Conservation (phyloP, 768 basidiomycete species). For the Termitomyces sp. region DNA sequence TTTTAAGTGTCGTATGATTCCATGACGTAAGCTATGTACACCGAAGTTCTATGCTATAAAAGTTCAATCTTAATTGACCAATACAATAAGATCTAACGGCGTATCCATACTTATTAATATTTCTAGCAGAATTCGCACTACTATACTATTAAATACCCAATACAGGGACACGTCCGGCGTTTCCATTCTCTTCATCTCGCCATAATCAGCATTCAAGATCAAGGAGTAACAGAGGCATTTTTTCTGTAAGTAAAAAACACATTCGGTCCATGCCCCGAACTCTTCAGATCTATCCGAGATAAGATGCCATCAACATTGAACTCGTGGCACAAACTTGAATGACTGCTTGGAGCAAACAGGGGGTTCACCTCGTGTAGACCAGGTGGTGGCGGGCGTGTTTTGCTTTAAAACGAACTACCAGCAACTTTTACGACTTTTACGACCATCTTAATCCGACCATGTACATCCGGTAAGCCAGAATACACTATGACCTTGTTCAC, state of each 20-base stretch:
- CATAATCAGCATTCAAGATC: neutral
- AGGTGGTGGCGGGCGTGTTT: conserved; percentile 14
- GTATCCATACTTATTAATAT: too few relatives aligned
- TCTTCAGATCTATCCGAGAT: conserved; percentile 9
- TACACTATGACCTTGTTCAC: neutral
- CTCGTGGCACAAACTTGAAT: conserved; percentile 9
- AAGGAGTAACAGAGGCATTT: neutral
- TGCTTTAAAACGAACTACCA: conserved; percentile 12
- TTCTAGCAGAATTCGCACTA: neutral
- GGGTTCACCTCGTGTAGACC: conserved; percentile 17
- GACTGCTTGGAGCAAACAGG: neutral
- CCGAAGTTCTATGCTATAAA: neutral
- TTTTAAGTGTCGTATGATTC: neutral
- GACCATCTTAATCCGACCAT: conserved; percentile 12
- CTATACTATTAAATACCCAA: neutral
- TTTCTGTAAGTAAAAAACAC: too few relatives aligned
- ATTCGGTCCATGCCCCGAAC: too few relatives aligned
- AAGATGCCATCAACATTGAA: conserved; percentile 14
- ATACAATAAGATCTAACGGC: neutral
- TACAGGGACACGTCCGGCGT: neutral
- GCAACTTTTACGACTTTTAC: conserved; percentile 13
- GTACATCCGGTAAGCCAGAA: conserved; percentile 13
- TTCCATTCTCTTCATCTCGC: neutral
- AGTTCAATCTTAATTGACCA: neutral
- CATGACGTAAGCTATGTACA: neutral